Evolutionary conservation across 148 eudicot genomes (phyloP).

Genomic region (Suaeda aralocaspica): DNA sequence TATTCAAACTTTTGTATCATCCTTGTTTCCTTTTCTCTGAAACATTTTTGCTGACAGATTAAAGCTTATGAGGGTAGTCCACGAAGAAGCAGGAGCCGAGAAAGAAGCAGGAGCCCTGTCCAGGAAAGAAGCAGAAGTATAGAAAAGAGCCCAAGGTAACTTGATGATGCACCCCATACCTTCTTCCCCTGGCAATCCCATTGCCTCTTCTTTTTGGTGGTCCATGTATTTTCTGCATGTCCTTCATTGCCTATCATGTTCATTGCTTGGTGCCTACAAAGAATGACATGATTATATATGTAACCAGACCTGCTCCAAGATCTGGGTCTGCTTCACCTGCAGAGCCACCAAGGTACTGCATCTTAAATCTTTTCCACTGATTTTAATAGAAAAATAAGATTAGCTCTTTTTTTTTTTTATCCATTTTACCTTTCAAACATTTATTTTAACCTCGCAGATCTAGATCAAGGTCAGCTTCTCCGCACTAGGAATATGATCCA

Average conservation of each 20-base stretch:
- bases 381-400: not conserved
- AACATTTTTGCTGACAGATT: slow-evolving; percentile 18
- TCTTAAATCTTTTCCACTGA: not conserved
- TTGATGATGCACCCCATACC: not conserved
- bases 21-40: not conserved
- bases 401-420: not conserved
- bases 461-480: slow-evolving; percentile 26
- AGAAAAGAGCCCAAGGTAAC: slow-evolving; percentile 24
- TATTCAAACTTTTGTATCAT: not conserved
- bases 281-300: slow-evolving; percentile 19
- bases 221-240: not conserved
- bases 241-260: not conserved
- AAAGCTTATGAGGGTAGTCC: slow-evolving; percentile 29
- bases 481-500: slow-evolving; percentile 9
- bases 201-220: not conserved
- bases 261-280: slow-evolving; percentile 4
- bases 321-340: slow-evolving; percentile 23
- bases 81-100: slow-evolving; percentile 21
- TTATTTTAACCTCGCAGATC: not conserved
- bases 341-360: slow-evolving; percentile 4
- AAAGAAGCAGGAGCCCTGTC: slow-evolving; percentile 27
- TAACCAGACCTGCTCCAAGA: slow-evolving; percentile 22
- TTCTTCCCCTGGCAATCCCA: not conserved
- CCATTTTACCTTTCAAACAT: not conserved
- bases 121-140: slow-evolving; percentile 29